Evolutionary conservation across 805 yeast species (phyloP), one percentile per base, ranked within the genome.

Genomic region (Ogataea dorogensis): DNA sequence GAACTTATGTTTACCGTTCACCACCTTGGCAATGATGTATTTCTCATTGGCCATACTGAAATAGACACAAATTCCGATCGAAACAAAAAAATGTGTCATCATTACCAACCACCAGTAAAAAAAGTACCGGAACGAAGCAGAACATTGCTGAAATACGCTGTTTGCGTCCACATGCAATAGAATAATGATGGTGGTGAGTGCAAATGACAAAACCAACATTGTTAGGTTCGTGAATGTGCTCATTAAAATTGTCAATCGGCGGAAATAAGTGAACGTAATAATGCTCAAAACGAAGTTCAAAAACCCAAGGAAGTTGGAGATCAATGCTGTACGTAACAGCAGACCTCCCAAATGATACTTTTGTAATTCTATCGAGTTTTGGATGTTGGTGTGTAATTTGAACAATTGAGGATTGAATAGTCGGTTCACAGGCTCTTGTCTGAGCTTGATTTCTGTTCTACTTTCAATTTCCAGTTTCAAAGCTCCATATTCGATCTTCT

Each of bases 61-160:
- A 31, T 41, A 36, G 29, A 40, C 19, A n/a, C 31, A 23, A 11
- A 36, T 33, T 7, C 33, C 42, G 4, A 31, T 19, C 7, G 46
- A 31, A 11, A 38, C 29, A 4, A 28, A n/a, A 28, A 38, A 36
- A 27, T 44, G 49, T n/a, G 31, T 18, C 9, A 25, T 17, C 10
- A 33, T 35, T n/a, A 39, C 28, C n/a, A 27, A 20, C 49, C 49
- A 44, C 46, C 49, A 41, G 17, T 40, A 19, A 32, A 44, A 28
- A 12, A 44, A 44, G 40, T 36, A 41, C 24, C 24, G 35, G 36
- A 41, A 44, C 7, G 46, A 38, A n/a, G 35, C 27, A 9, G 42
- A 15, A 16, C 30, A 27, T 31, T 44, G 46, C 18, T 44, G 49
- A 13, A 44, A 43, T 9, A 29, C 28, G 16, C 31, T 38, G 14